Evolutionary conservation across 2,329 filamentous ascomycete genomes (phyloP), one percentile per base, ranked within the genome.

Genomic region (Phymatotrichopsis omnivora): DNA sequence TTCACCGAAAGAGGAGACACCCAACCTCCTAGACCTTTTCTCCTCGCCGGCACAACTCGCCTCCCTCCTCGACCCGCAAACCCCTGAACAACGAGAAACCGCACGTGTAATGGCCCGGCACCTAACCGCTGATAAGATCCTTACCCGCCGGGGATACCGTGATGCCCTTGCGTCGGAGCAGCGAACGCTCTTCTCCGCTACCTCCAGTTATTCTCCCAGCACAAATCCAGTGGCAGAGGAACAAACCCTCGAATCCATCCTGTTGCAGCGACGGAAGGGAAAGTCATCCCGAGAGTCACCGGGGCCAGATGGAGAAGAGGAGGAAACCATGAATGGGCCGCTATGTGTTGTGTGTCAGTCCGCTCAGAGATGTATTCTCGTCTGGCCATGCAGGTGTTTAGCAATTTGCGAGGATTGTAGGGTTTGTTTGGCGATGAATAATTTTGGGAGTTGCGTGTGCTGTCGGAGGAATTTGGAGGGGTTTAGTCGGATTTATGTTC

Each of bases 301-400:
- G 25, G 42, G 40, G 8, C 33, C 49, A 30, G 49, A 28, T 33
- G 51, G 46, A 44, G 49, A 51, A 7, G 35, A 40, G 10, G 52
- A 37, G 5, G 50, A 35, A 14, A 22, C 32, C 1, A 75, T 78
- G 23, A 76, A 72, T 30, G 80, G 85, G 0, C 85, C 86, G 2
- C 82, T 84, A 56, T 98, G 91, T 59, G 91, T 96, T 1, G 85
- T 98, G 4, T 98, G 91, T 61, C 89, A 96, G 62, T 78, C 78
- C 43, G 74, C 75, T n/a, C 78, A 86, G 3, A 73, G 91, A 14
- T 93, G 84, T 6, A 82, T 96, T 50, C 82, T 98, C 43, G 81
- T 94, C 2, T 96, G 91, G 91, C 91, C 91, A 0, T 98, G 91
- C 62, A 82, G 91, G 2, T 98, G 91, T 61, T 71, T 98, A 47